phyloP scores from a whole-genome alignment of 768 basidiomycete species.

The Auriscalpium vulgare region DNA sequence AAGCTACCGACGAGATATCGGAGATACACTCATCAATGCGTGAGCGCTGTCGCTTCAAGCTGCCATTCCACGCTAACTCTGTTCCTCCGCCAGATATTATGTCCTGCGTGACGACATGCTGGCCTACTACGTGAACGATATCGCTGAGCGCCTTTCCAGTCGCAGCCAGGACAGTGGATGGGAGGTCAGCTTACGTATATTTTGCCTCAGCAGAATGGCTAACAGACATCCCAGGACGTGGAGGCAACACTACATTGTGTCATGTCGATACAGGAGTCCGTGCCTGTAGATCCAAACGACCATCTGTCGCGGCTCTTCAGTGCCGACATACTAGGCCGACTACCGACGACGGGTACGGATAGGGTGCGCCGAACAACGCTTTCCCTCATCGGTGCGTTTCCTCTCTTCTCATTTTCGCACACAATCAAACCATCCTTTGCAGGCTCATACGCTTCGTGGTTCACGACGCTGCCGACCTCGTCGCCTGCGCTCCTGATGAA shows the following conservation, averaged over 20 bases:
- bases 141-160: slow-evolving; percentile 44
- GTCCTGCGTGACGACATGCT: slow-evolving; percentile 82
- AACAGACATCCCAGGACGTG: slow-evolving; percentile 45
- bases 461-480: slow-evolving; percentile 41
- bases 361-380: slow-evolving; percentile 70
- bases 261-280: slow-evolving; percentile 81
- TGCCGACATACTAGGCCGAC: slow-evolving; percentile 55
- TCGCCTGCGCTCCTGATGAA: slow-evolving; percentile 44
- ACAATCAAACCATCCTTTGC: background rate
- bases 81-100: slow-evolving; percentile 56
- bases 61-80: too few relatives aligned
- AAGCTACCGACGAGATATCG: slow-evolving; percentile 80
- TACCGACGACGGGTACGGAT: slow-evolving; percentile 57
- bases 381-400: slow-evolving; percentile 57
- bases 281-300: slow-evolving; percentile 48
- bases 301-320: slow-evolving; percentile 63
- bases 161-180: slow-evolving; percentile 45
- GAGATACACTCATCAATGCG: slow-evolving; percentile 86
- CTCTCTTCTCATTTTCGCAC: background rate
- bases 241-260: slow-evolving; percentile 86
- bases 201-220: too few relatives aligned
- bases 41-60: slow-evolving; percentile 28
- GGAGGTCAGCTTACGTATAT: slow-evolving; percentile 47
- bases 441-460: slow-evolving; percentile 80
- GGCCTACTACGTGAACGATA: slow-evolving; percentile 54